A percentile compares a stretch with the other conserved stretches of the same genome.
Evolutionary conservation across 179 eudicot species (phyloP).

Genomic region (Nepenthes alata): DNA sequence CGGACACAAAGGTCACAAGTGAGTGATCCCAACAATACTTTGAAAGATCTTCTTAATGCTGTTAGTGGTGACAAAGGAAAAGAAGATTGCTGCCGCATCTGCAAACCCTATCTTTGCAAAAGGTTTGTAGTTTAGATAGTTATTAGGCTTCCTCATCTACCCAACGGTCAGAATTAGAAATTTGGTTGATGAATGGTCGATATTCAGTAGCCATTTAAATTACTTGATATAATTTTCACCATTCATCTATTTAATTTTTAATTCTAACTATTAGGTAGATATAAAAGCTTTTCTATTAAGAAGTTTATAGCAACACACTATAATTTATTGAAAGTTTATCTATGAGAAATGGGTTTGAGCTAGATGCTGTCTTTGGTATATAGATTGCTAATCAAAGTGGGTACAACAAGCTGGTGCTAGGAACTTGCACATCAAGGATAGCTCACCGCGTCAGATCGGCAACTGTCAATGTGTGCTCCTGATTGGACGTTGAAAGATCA

Average conservation of each 20-base stretch:
- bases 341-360: background rate
- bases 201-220: no score
- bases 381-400: slow-evolving; percentile 85
- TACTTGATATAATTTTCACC: no score
- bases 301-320: no score
- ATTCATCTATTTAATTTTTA: no score
- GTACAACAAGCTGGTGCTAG: slow-evolving; percentile 64
- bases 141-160: no score
- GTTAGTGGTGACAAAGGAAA: slow-evolving; percentile 66
- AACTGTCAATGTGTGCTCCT: slow-evolving; percentile 66
- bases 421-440: slow-evolving; percentile 82
- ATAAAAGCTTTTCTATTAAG: no score
- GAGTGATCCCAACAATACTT: no score
- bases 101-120: slow-evolving; percentile 66
- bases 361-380: slow-evolving; percentile 5
- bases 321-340: background rate
- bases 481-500: background rate
- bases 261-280: no score
- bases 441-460: slow-evolving; percentile 81
- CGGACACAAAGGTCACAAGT: no score
- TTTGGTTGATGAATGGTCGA: no score
- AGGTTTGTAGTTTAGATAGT: slow-evolving; percentile 30
- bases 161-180: no score
- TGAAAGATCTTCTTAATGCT: slow-evolving; percentile 39
- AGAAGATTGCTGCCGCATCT: slow-evolving; percentile 65